Conservation (phyloP, 306 rosid genomes). For the Canavalia ensiformis region DNA sequence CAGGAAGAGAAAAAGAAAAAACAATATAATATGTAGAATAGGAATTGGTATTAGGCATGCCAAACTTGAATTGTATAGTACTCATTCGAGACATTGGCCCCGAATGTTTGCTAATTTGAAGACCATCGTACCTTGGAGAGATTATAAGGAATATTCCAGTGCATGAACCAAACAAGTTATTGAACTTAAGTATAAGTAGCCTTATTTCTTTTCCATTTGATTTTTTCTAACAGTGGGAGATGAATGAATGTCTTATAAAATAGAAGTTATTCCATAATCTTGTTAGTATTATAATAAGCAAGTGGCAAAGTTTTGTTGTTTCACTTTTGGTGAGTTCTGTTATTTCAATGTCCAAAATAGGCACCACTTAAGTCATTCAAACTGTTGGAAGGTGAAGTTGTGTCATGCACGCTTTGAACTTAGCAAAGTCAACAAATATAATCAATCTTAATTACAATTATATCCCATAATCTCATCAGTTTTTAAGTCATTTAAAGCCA, state of each 20-base stretch:
- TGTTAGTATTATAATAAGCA: background rate
- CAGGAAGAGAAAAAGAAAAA: too few species aligned
- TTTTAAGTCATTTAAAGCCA: background rate
- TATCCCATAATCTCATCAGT: background rate
- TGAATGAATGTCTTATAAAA: background rate
- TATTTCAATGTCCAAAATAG: constrained; percentile 14
- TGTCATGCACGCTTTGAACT: background rate
- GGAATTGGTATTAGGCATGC: background rate
- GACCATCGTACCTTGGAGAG: constrained; percentile 48
- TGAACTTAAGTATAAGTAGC: background rate
- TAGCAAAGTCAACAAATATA: constrained; percentile 40
- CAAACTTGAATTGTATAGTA: background rate
- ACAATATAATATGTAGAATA: too few species aligned
- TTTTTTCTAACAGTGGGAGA: constrained; percentile 2
- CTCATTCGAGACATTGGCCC: constrained; percentile 24
- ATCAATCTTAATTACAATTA: background rate
- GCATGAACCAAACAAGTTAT: constrained; percentile 55
- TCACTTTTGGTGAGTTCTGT: background rate
- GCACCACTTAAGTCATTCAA: constrained; percentile 27
- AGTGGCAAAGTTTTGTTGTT: background rate
- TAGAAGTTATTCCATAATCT: constrained; percentile 1
- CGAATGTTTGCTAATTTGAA: constrained; percentile 45
- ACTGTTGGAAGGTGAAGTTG: constrained; percentile 35
- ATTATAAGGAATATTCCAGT: constrained; percentile 60
- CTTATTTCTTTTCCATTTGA: background rate